A percentile compares a stretch with the other conserved stretches of the same genome.
phyloP scores from a whole-genome alignment of 805 yeast genomes.

The Maudiozyma barnettii region DNA sequence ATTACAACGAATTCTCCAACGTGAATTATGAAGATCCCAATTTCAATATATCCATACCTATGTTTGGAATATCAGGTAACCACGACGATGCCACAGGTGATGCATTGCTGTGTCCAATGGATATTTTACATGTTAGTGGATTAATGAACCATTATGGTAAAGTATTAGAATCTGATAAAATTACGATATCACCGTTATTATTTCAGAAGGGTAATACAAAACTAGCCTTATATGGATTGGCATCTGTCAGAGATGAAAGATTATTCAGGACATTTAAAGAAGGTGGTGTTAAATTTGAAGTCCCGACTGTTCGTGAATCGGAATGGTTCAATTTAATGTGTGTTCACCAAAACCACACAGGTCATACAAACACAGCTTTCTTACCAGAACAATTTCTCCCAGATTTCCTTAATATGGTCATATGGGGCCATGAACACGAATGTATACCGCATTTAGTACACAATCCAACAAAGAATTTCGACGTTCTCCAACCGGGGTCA shows the following conservation, averaged over 20 bases:
- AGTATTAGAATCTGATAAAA: slow-evolving; percentile 63
- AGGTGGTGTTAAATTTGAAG: slow-evolving; percentile 66
- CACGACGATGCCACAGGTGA: slow-evolving; percentile 96
- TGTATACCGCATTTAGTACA: slow-evolving; percentile 62
- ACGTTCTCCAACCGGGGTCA: slow-evolving; percentile 86
- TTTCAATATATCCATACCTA: slow-evolving; percentile 77
- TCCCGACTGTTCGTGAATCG: slow-evolving; percentile 49
- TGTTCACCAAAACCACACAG: slow-evolving; percentile 85
- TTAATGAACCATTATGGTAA: slow-evolving; percentile 85
- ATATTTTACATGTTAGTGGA: slow-evolving; percentile 71
- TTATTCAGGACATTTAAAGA: slow-evolving; percentile 72
- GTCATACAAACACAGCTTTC: slow-evolving; percentile 70
- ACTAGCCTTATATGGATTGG: slow-evolving; percentile 80
- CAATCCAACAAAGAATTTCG: slow-evolving; percentile 50
- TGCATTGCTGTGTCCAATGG: slow-evolving; percentile 74
- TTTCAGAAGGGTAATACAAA: slow-evolving; percentile 76
- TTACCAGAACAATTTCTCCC: slow-evolving; percentile 84
- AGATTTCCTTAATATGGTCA: slow-evolving; percentile 63
- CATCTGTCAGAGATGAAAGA: slow-evolving; percentile 83
- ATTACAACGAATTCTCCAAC: slow-evolving; percentile 51
- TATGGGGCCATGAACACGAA: slow-evolving; percentile 99
- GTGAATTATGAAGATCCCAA: slow-evolving; percentile 90
- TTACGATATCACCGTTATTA: slow-evolving; percentile 64
- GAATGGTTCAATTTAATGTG: slow-evolving; percentile 80
- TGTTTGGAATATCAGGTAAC: slow-evolving; percentile 89